Evolutionary conservation across 352 stramenopile genomes (phyloP), one percentile per base, ranked within the genome.

Genomic region (Phytophthora pistaciae): DNA sequence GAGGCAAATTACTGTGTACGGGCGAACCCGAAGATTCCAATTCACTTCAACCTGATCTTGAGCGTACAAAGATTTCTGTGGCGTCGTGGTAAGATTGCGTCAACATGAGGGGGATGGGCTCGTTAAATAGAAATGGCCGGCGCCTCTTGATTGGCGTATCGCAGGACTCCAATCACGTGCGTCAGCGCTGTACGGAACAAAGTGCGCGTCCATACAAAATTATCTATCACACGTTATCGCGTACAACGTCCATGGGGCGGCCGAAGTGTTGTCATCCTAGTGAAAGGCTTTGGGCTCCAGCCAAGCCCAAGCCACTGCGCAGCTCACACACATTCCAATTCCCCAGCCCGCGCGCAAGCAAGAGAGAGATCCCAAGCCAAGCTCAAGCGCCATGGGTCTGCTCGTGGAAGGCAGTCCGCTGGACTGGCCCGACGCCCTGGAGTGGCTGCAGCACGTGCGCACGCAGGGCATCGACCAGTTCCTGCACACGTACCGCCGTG

Each of bases 381-480:
- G 3, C 8, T 29, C 20, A 11, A 50, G n/a, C 23, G 23, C 7
- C 33, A 96, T 96, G 90, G 90, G 90, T 36, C 73, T 96, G 8
- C 78, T 96, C 14, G 90, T 96, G 52, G 96, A 99, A 54, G 98
- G 98, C 63, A 96, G 93, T 72, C 97, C 98, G 42, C 85, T 99
- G 80, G 90, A 91, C 60, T 99, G 97, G 97, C 89, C 98, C 50
- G 91, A 99, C 56, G 96, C 96, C 40, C 91, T 98, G 54, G 91
- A 98, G 68, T 96, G 98, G 95, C 87, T 99, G 29, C 82, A 96
- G 58, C 97, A 99, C 77, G 96, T 99, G 67, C 91, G 97, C 49
- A 73, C 92, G 69, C 91, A 98, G 60, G 98, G 98, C 63, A 98
- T 99, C 40, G 80, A 97, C 58, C 98, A 99, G 85, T 99, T 99